These are phyloP conservation scores for Penicillium cosmopolitanum DNA, from an alignment of 495 filamentous ascomycete species.

Conservation along the genomic window DNA sequence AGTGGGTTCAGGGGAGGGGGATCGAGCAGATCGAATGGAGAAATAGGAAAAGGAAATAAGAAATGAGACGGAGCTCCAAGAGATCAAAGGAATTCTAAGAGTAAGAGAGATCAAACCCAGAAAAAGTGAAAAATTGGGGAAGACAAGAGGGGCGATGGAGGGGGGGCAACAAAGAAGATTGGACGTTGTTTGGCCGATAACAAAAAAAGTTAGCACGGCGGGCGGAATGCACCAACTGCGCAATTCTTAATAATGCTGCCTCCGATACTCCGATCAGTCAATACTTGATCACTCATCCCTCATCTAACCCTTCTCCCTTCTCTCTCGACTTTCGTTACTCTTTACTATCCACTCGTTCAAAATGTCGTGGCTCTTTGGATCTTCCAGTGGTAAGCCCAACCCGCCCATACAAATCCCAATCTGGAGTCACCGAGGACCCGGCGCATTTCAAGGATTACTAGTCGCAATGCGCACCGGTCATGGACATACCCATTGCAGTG, in stretches of 20 bases:
- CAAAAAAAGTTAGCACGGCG: constrained; percentile 32
- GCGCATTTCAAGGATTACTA: constrained; percentile 2
- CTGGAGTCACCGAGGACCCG: constrained; percentile 5
- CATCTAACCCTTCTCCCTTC: not conserved
- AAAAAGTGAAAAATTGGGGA: constrained; percentile 2
- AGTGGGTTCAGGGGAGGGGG: constrained; percentile 28
- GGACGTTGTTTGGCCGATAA: constrained; percentile 19
- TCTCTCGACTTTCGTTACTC: not conserved
- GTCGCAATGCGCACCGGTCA: constrained; percentile 22
- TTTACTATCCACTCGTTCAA: constrained; percentile 4
- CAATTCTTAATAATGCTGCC: constrained; percentile 35
- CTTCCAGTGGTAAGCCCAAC: constrained; percentile 40
- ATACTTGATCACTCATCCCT: constrained; percentile 1
- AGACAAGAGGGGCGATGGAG: not conserved
- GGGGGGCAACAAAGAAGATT: constrained; percentile 17
- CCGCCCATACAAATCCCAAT: not conserved
- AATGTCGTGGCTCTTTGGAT: constrained; percentile 51
- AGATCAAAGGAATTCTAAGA: not conserved
- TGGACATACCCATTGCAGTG: not conserved
- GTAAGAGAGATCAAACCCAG: constrained; percentile 1
- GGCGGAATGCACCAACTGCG: constrained; percentile 23
- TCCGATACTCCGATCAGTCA: constrained; percentile 13
- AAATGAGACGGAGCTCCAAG: not conserved
- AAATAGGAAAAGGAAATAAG: not conserved
- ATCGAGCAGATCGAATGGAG: not conserved